A percentile compares a stretch with the other conserved stretches of the same genome.
Evolutionary conservation across 331 rosid species (phyloP).

Genomic region (Dryas integrifolia): DNA sequence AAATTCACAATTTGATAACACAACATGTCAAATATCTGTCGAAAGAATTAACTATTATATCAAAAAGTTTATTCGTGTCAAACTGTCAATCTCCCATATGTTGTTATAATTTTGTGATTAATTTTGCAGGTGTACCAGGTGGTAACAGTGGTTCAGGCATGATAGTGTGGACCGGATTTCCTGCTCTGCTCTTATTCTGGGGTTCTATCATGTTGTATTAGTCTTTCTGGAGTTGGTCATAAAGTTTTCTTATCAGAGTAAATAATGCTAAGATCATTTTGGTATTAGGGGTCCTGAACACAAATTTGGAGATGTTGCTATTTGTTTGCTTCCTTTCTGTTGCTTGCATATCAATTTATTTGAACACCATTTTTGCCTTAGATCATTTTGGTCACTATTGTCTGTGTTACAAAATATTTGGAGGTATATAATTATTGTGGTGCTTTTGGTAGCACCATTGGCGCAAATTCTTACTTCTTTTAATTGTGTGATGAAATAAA

Average conservation of each 20-base stretch:
- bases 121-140: constrained; percentile 42
- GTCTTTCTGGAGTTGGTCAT: not conserved
- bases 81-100: too few species aligned
- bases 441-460: not conserved
- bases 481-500: not conserved
- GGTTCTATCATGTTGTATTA: constrained; percentile 46
- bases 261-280: constrained; percentile 4
- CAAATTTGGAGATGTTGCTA: constrained; percentile 2
- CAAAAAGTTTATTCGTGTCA: too few species aligned
- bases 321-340: not conserved
- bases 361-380: not conserved
- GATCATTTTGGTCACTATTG: not conserved
- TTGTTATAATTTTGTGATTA: not conserved
- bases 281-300: constrained; percentile 3
- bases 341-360: not conserved
- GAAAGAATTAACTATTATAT: too few species aligned
- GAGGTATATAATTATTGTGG: not conserved
- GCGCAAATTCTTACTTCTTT: not conserved
- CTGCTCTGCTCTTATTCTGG: constrained; percentile 39
- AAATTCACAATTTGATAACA: too few species aligned
- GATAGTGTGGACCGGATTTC: constrained; percentile 42
- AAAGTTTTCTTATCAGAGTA: constrained; percentile 8
- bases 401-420: not conserved
- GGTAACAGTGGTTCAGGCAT: constrained; percentile 33
- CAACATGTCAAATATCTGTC: too few species aligned